Evolutionary conservation across 2,329 filamentous ascomycete genomes (phyloP), one percentile per base, ranked within the genome.

Genomic region (Blastomyces parvus): DNA sequence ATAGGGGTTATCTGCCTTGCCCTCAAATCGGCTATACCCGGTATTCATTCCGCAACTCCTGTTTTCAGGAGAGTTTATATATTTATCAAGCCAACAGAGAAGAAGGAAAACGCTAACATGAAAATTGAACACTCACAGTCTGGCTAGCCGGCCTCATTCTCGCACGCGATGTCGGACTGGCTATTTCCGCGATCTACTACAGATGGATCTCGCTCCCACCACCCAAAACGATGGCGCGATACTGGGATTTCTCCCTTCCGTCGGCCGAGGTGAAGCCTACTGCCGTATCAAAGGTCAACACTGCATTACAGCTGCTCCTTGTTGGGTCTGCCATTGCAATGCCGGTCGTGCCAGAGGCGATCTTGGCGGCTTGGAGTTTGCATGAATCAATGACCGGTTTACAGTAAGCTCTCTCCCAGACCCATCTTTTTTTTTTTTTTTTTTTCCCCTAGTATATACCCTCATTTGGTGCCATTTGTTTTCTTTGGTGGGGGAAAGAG

Each of bases 161-260:
- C 3, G 92, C 92, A 36, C 86, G 94, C 53, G 94, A 99, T 70
- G 84, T 89, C 52, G 90, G 87, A 25, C 83, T 99, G 4, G 91
- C 84, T 33, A 82, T 96, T 27, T 86, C 91, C 1, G 94, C 94
- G 30, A 87, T 99, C 69, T 97, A 97, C 79, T 97, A 94, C 76
- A 88, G 94, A 67, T 97, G 91, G 84, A 95, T 97, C 68, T 95
- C 90, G 1, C 83, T 99, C 6, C 94, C 94, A 0, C 87, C 90
- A 0, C 94, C 94, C 1, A 97, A 97, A 78, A 97, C 94, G 0
- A 90, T 97, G 76, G 78, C 84, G 22, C 82, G 94, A 22, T 99
- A 97, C 77, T 99, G 94, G 94, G 94, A 99, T 77, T 97, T 99
- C 73, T 93, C 89, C 2, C 83, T 99, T 17, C 94, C 79, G 13